Evolutionary conservation across 345 rosid genomes (phyloP).

Genomic region (Citrus hindsii): DNA sequence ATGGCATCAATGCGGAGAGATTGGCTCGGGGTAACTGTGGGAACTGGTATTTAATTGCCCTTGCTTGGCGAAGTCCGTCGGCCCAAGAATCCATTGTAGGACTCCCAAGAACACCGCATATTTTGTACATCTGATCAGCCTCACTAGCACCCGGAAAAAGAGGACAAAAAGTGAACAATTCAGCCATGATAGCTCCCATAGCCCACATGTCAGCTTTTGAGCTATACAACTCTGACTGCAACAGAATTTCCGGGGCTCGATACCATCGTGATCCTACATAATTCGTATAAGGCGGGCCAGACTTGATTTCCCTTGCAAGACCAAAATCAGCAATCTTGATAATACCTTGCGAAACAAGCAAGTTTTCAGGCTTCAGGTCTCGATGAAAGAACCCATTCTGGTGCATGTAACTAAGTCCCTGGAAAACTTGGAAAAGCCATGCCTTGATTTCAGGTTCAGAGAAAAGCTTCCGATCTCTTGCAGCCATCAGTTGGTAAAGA

Average conservation of each 20-base stretch:
- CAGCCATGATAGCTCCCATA: constrained; percentile 96
- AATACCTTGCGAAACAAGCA: constrained; percentile 57
- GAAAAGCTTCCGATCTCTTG: constrained; percentile 50
- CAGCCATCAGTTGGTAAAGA: constrained; percentile 76
- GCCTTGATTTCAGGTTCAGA: constrained; percentile 68
- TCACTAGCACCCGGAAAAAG: constrained; percentile 85
- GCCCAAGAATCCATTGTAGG: constrained; percentile 71
- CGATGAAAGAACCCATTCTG: constrained; percentile 85
- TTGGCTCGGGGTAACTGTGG: constrained; percentile 58
- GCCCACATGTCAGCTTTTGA: constrained; percentile 11
- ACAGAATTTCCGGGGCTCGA: neutral
- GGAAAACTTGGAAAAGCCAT: constrained; percentile 90
- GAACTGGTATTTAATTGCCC: constrained; percentile 41
- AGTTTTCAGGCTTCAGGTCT: constrained; percentile 91
- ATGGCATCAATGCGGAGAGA: constrained; percentile 50
- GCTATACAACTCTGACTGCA: neutral
- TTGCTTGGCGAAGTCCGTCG: constrained; percentile 32
- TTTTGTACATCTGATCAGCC: constrained; percentile 87
- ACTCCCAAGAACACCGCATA: constrained; percentile 74
- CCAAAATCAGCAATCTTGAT: constrained; percentile 96
- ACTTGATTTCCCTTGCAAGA: neutral
- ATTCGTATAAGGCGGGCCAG: neutral
- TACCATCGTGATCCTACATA: neutral
- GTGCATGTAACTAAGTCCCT: constrained; percentile 85
- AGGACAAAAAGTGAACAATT: constrained; percentile 65